These are phyloP conservation scores for Biscogniauxia sp. DNA, from an alignment of 2,329 filamentous ascomycete genomes.

Conservation along the genomic window DNA sequence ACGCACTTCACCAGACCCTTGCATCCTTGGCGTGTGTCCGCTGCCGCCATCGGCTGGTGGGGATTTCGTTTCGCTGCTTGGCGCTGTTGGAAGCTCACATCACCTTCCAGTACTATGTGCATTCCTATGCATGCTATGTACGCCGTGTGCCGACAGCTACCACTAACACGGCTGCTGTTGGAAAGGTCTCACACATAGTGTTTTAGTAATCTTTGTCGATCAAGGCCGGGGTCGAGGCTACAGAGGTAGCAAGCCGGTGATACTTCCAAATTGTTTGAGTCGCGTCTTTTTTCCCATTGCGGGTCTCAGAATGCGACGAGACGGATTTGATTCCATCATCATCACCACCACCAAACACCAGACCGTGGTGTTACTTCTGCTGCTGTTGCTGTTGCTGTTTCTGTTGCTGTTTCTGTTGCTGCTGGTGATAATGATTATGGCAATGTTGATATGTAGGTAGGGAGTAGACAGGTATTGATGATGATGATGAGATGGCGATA, in stretches of 20 bases:
- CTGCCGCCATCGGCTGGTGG: not conserved
- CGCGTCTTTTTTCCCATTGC: not conserved
- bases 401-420: too few relatives aligned
- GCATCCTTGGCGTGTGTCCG: not conserved
- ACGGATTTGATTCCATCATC: not conserved
- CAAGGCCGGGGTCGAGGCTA: not conserved
- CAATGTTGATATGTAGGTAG: too few relatives aligned
- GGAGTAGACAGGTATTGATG: too few relatives aligned
- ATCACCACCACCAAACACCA: not conserved
- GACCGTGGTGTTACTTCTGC: too few relatives aligned
- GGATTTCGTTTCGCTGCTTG: not conserved
- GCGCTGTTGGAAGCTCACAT: not conserved
- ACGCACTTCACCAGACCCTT: not conserved
- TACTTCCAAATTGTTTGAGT: not conserved
- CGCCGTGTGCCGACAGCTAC: not conserved
- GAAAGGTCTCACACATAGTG: not conserved
- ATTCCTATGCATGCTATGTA: not conserved
- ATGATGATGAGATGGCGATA: too few relatives aligned
- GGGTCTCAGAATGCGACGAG: not conserved
- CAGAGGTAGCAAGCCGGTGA: not conserved
- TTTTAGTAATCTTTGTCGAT: not conserved
- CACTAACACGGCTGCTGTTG: not conserved
- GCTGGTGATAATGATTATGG: too few relatives aligned
- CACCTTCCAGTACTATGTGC: not conserved
- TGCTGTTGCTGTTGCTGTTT: too few relatives aligned